Percentiles rank a stretch among this genome's conserved stretches.
phyloP scores from a whole-genome alignment of 164 flowering plant species.

The Umbilicus rupestris region DNA sequence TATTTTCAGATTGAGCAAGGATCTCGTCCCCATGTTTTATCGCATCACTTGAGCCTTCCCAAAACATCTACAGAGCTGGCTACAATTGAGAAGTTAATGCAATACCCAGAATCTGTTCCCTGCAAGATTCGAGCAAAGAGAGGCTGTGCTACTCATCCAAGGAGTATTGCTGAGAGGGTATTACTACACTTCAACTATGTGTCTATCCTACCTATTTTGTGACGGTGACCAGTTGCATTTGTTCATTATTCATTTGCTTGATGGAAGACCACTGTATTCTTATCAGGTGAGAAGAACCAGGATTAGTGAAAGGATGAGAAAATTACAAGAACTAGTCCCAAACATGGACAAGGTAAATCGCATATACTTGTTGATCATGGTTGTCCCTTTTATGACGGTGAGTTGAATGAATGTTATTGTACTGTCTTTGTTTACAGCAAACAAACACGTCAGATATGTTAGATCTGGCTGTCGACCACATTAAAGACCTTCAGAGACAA shows the following conservation, averaged over 20 bases:
- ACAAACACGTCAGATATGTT: slow-evolving; percentile 63
- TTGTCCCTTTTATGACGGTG: background rate
- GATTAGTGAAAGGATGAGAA: slow-evolving; percentile 69
- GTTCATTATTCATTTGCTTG: background rate
- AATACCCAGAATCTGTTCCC: slow-evolving; percentile 55
- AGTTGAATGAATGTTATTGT: background rate
- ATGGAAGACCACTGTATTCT: background rate
- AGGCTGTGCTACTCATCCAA: slow-evolving; percentile 80
- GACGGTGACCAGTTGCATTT: background rate
- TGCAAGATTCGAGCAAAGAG: slow-evolving; percentile 67
- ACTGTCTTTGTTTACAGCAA: slow-evolving; percentile 37
- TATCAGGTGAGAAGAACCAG: slow-evolving; percentile 57
- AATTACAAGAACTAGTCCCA: slow-evolving; percentile 61
- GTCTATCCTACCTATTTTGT: background rate
- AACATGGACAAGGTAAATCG: slow-evolving; percentile 66
- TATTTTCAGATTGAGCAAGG: slow-evolving; percentile 9
- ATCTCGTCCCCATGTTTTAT: slow-evolving; percentile 20
- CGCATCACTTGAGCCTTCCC: slow-evolving; percentile 51
- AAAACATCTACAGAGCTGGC: slow-evolving; percentile 36
- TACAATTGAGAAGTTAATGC: slow-evolving; percentile 41
- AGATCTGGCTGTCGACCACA: slow-evolving; percentile 57
- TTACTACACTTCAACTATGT: background rate
- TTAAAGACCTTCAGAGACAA: slow-evolving; percentile 51
- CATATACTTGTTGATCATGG: background rate
- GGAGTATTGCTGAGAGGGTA: slow-evolving; percentile 83